phyloP scores from a whole-genome alignment of 106 monocot species.

The Dioscorea dumetorum region DNA sequence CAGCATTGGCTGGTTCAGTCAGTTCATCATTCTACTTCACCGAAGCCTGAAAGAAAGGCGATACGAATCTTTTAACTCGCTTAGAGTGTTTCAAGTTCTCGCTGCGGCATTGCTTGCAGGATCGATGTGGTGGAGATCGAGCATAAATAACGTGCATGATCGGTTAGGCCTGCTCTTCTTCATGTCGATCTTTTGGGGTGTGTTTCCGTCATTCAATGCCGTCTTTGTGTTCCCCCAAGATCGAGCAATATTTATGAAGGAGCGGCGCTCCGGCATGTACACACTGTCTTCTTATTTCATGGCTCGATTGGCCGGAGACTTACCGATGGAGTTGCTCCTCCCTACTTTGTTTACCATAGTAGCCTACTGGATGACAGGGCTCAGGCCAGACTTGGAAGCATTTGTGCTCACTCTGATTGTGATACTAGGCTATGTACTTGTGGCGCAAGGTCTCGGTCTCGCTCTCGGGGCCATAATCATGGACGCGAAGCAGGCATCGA shows the following conservation, averaged over 20 bases:
- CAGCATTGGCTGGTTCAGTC: constrained; percentile 61
- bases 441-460: constrained; percentile 51
- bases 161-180: constrained; percentile 96
- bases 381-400: constrained; percentile 5
- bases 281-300: constrained; percentile 54
- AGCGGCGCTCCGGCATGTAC: constrained; percentile 49
- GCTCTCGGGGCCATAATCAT: constrained; percentile 36
- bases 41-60: constrained; percentile 82
- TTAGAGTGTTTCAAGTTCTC: constrained; percentile 69
- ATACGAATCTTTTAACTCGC: constrained; percentile 82
- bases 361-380: constrained; percentile 47
- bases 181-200: constrained; percentile 93
- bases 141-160: constrained; percentile 49
- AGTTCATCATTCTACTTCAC: constrained; percentile 71
- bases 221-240: constrained; percentile 66
- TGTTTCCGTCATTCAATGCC: constrained; percentile 39
- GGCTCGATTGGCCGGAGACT: constrained; percentile 37
- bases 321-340: constrained; percentile 61
- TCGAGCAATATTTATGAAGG: constrained; percentile 37
- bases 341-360: constrained; percentile 29
- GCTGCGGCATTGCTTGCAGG: constrained; percentile 67
- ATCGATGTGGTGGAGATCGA: constrained; percentile 83
- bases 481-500: constrained; percentile 45
- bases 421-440: constrained; percentile 37
- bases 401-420: constrained; percentile 29